Evolutionary conservation across 164 flowering plant species (phyloP).

Genomic region (Aristolochia contorta): DNA sequence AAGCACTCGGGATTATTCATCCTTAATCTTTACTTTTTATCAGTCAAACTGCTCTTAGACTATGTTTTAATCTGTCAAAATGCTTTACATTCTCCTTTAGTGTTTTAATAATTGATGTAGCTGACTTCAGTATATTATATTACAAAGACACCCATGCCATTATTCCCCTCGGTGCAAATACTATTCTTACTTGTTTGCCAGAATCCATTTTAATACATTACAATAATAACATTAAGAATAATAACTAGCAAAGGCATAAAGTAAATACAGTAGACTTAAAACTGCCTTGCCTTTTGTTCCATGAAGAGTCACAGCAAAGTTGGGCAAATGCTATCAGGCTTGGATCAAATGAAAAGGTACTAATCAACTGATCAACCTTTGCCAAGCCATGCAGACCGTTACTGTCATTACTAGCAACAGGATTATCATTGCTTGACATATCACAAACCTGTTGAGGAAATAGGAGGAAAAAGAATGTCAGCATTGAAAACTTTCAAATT

Average conservation of each 20-base stretch:
- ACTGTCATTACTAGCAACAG: slow-evolving; percentile 12
- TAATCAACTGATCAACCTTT: slow-evolving; percentile 77
- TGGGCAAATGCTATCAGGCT: slow-evolving; percentile 93
- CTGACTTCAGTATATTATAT: neutral
- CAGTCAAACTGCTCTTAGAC: too few species aligned
- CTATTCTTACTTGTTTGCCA: neutral
- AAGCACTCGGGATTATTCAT: neutral
- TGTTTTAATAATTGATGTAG: neutral
- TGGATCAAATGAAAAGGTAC: slow-evolving; percentile 90
- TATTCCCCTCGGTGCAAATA: neutral
- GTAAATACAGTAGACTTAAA: neutral
- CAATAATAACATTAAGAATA: too few species aligned
- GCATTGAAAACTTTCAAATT: neutral
- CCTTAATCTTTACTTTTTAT: too few species aligned
- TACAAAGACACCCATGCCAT: neutral
- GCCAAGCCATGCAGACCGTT: slow-evolving; percentile 28
- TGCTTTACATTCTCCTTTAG: neutral
- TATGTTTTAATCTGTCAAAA: too few species aligned
- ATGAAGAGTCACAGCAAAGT: slow-evolving; percentile 76
- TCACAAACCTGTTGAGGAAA: slow-evolving; percentile 53
- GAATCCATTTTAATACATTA: neutral
- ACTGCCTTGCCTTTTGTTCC: slow-evolving; percentile 58
- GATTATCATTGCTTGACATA: slow-evolving; percentile 32
- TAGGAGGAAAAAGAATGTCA: slow-evolving; percentile 5
- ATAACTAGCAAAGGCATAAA: neutral